phyloP scores from a whole-genome alignment of 768 basidiomycete genomes.

The Lactarius hatsudake region DNA sequence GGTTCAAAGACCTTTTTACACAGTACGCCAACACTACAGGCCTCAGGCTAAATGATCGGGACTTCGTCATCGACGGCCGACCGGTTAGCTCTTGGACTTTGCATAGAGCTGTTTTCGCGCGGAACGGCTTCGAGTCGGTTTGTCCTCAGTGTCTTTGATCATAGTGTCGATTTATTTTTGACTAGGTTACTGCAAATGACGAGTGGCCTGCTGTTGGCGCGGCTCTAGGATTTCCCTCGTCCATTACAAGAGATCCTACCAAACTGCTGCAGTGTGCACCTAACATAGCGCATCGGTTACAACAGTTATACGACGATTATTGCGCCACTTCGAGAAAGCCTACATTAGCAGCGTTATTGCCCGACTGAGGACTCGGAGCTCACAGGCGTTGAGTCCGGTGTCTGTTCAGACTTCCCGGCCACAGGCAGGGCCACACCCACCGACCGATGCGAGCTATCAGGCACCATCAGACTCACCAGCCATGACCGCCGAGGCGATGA shows the following conservation, averaged over 20 bases:
- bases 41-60: constrained; percentile 4
- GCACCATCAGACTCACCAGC: not conserved
- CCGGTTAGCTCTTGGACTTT: constrained; percentile 7
- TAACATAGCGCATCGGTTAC: constrained; percentile 6
- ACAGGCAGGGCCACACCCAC: constrained; percentile 8
- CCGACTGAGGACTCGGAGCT: not conserved
- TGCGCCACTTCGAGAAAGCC: constrained; percentile 15
- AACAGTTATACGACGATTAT: constrained; percentile 3
- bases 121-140: constrained; percentile 14
- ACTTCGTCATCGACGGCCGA: constrained; percentile 9
- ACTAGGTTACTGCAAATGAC: constrained; percentile 10
- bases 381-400: not conserved
- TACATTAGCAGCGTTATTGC: not conserved
- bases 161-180: not conserved
- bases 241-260: not conserved
- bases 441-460: constrained; percentile 16
- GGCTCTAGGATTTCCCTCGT: constrained; percentile 3
- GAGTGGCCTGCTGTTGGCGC: constrained; percentile 18
- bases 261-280: constrained; percentile 11
- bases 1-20: constrained; percentile 1
- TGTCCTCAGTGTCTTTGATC: not conserved
- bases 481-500: constrained; percentile 2
- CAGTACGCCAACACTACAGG: constrained; percentile 2
- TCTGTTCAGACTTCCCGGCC: constrained; percentile 1
- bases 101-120: constrained; percentile 8